A percentile compares a stretch with the other conserved stretches of the same genome.
Evolutionary conservation across 768 basidiomycete genomes (phyloP).

Genomic region (Boletus barrowsii): DNA sequence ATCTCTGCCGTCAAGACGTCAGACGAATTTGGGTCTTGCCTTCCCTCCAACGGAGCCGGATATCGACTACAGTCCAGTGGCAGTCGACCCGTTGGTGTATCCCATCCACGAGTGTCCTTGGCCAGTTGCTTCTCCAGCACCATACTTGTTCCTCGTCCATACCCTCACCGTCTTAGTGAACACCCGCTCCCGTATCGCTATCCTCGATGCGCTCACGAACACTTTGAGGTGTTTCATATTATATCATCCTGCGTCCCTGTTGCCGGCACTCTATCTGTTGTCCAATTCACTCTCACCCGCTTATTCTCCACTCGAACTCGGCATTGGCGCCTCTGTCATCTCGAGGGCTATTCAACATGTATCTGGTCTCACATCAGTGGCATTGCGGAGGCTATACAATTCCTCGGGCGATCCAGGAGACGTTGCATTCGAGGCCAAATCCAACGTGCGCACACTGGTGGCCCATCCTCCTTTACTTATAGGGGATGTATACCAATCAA

Average conservation of each 20-base stretch:
- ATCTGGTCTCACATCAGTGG: conserved; percentile 58
- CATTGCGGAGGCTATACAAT: conserved; percentile 66
- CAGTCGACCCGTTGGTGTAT: conserved; percentile 51
- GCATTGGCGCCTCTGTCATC: conserved; percentile 64
- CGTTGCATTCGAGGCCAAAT: conserved; percentile 82
- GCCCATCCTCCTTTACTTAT: conserved; percentile 68
- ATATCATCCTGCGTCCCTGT: conserved; percentile 65
- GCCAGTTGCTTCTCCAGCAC: conserved; percentile 38
- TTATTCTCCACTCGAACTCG: conserved; percentile 68
- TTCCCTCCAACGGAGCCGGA: conserved; percentile 24
- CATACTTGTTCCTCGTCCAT: conserved; percentile 71
- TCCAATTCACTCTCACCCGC: conserved; percentile 79
- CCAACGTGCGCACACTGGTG: conserved; percentile 67
- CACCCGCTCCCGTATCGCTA: conserved; percentile 71
- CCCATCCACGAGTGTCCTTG: conserved; percentile 43
- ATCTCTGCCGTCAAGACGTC: conserved; percentile 4
- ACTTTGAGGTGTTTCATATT: conserved; percentile 64
- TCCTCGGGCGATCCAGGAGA: conserved; percentile 82
- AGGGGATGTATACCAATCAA: conserved; percentile 59
- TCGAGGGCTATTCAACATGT: conserved; percentile 69
- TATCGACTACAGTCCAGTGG: conserved; percentile 27
- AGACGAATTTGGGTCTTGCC: conserved; percentile 10
- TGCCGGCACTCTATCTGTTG: conserved; percentile 76
- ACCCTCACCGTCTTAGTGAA: conserved; percentile 56
- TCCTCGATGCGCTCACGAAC: conserved; percentile 70